Evolutionary conservation across 2,329 filamentous ascomycete species (phyloP), one percentile per base, ranked within the genome.

Genomic region (Ambrosiella beaveri): DNA sequence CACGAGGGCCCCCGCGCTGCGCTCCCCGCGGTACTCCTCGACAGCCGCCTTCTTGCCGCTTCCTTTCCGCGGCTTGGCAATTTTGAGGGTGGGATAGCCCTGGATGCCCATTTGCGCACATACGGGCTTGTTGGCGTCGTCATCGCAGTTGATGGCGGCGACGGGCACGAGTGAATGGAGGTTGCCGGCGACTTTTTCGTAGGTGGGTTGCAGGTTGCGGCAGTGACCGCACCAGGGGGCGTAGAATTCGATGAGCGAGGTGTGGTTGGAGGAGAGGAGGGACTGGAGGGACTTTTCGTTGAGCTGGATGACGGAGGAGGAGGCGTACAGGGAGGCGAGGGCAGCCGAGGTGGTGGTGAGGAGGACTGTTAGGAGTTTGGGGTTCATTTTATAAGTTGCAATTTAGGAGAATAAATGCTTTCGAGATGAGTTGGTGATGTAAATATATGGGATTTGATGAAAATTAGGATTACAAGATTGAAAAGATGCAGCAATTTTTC

Each of bases 221-320:
- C 93, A 98, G 73, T 97, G 93, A 47, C 91, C 93, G 66, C 93
- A 97, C 91, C 91, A 97, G 27, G 91, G 91, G 7, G 91, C 91
- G 67, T 95, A 97, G 77, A 97, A 97, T 72, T 90, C 88, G 68
- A 82, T 72, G 51, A 82, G 77, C 56, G 89, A 89, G 47, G 89
- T 94, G 71, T 97, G 77, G 68, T 96, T 96, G 36, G 89, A 95
- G 67, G 87, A 83, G 52, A 85, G 81, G 69, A 98, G 89, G 63
- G 95, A 73, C 62, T 77, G 82, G 70, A 94, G 97, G 65, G 77
- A 86, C 70, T 85, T 86, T 59, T 77, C 78, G 65, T 85, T 83
- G 63, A 97, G 73, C 69, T 94, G 88, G 49, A 97, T 69, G 49
- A 98, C 93, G 11, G 87, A 82, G 1, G 90, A 96, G 73, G 91